Conservation (phyloP, 306 rosid species). For the Trichosanthes truncata region DNA sequence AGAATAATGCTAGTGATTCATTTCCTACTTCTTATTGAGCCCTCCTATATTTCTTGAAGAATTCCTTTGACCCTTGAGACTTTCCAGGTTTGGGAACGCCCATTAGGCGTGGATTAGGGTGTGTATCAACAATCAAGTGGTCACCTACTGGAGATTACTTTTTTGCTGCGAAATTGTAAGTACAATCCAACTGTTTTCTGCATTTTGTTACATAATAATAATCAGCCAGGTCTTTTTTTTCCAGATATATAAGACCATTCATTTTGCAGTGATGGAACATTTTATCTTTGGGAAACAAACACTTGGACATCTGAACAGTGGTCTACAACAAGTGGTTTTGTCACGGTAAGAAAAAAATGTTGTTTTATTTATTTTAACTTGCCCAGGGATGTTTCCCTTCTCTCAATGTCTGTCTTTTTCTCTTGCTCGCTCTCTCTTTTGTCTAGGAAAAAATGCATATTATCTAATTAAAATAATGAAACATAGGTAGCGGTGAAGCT, state of each 20-base stretch:
- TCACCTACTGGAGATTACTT: slow-evolving; percentile 95
- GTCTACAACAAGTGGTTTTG: slow-evolving; percentile 86
- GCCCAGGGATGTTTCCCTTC: neutral
- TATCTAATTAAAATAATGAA: neutral
- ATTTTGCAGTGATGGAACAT: slow-evolving; percentile 70
- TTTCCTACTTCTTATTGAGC: neutral
- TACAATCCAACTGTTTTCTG: neutral
- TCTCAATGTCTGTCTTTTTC: neutral
- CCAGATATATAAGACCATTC: slow-evolving; percentile 12
- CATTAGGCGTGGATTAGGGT: slow-evolving; percentile 84
- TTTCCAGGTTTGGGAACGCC: slow-evolving; percentile 77
- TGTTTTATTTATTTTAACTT: neutral
- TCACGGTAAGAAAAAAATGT: slow-evolving; percentile 40
- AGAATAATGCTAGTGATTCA: neutral
- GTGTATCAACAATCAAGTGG: slow-evolving; percentile 90
- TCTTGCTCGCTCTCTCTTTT: neutral
- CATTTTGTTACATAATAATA: neutral
- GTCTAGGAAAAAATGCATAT: neutral
- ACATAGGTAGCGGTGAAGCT: neutral
- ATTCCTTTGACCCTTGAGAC: slow-evolving; percentile 4
- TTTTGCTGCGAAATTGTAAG: slow-evolving; percentile 81
- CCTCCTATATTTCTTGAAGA: neutral
- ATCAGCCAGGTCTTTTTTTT: neutral
- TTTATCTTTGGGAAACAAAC: slow-evolving; percentile 98
- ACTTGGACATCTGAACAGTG: slow-evolving; percentile 93